Conservation (phyloP, 2,329 filamentous ascomycete species). For the Chrysosporium queenslandicum region DNA sequence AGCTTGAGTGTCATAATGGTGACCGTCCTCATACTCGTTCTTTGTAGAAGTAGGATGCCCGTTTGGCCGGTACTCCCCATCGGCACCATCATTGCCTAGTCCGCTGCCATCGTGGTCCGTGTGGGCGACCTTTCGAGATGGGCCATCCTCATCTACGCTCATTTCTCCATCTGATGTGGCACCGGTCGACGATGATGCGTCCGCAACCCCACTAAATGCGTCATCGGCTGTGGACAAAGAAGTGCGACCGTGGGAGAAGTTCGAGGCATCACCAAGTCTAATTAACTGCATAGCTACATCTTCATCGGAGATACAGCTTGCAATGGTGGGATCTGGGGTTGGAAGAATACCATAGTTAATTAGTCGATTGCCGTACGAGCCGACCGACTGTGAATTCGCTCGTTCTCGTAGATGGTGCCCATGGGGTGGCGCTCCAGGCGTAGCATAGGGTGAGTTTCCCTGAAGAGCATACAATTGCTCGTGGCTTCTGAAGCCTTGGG, state of each 20-base stretch:
- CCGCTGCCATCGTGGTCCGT: conserved; percentile 46
- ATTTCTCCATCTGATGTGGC: conserved; percentile 66
- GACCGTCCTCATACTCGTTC: conserved; percentile 42
- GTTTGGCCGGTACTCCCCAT: conserved; percentile 46
- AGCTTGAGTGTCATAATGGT: conserved; percentile 29
- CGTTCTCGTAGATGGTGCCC: conserved; percentile 57
- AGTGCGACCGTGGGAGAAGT: conserved; percentile 83
- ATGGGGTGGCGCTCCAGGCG: conserved; percentile 47
- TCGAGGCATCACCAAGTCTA: conserved; percentile 86
- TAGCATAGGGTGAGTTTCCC: conserved; percentile 47
- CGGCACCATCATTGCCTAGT: conserved; percentile 53
- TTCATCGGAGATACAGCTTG: conserved; percentile 94
- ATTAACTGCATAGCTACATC: conserved; percentile 96
- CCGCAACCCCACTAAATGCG: conserved; percentile 80
- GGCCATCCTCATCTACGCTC: conserved; percentile 53
- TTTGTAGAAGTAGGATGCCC: conserved; percentile 46
- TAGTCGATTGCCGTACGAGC: conserved; percentile 31
- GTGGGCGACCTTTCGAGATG: conserved; percentile 30
- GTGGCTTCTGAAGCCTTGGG: conserved; percentile 60
- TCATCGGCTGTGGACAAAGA: conserved; percentile 91
- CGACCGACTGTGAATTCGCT: conserved; percentile 43
- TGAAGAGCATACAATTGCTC: conserved; percentile 33
- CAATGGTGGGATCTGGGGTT: conserved; percentile 93
- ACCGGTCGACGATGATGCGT: conserved; percentile 72
- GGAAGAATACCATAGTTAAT: conserved; percentile 57